Evolutionary conservation across 192 early-diverging fungal genomes (phyloP), one percentile per base, ranked within the genome.

Genomic region (Geranomyces variabilis): DNA sequence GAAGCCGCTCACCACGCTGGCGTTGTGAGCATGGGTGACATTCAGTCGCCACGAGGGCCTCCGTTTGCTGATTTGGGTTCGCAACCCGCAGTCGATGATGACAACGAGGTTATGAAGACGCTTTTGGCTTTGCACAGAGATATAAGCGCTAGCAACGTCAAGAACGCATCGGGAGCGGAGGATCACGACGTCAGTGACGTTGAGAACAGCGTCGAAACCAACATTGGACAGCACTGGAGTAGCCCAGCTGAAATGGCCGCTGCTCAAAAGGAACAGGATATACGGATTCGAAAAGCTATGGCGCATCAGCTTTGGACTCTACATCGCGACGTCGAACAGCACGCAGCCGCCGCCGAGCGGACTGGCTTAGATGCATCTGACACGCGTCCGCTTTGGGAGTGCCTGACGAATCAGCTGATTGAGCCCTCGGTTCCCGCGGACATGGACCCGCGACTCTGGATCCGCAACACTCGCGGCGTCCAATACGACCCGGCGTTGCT

Each of bases 381-480:
- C 19, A 55, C 2, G 8, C 46, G 46, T 14, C 58, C 58, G 17
- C 58, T 19, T 17, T 60, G 58, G 58, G 7, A 4, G 17, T 17
- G 58, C 58, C 17, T 60, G 58, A 60, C 29, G 21, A 60, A 60
- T 26, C 29, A 33, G 17, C 29, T 60, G 29, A 8, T 31, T 7
- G 58, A 30, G 9, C 29, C 58, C 21, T 1, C 28, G 9, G 17
- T 34, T 5, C 29, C 29, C 17, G 58, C 6, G 6, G 58, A 30
- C 17, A 19, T n/a, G 29, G 43, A 64, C 14, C 33, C 63, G 6
- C 63, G 63, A 8, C 33, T 64, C n/a, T 64, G 63, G 63, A 4
- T 64, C 6, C 63, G 63, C 41, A 64, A 64, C 41, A 1, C 44
- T 29, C n/a, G 41, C 43, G 63, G 63, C n/a, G 41, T 64, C 43